Evolutionary conservation across 352 stramenopile genomes (phyloP), one percentile per base, ranked within the genome.

Genomic region (Poterioochromonas sp.): DNA sequence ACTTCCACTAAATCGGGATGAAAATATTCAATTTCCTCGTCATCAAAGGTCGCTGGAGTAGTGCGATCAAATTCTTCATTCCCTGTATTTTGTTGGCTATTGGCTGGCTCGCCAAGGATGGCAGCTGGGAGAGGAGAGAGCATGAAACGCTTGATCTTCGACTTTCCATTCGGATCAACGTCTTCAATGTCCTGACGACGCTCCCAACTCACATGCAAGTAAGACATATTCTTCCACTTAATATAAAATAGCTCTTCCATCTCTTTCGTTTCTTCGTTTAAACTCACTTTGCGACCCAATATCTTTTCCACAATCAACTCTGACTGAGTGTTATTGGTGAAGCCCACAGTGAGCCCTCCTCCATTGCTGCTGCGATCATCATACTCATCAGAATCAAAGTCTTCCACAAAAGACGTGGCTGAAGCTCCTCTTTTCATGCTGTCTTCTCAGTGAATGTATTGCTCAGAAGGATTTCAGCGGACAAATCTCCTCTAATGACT

Each of bases 141-240:
- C 65, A 68, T 37, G 49, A 78, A 78, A 26, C 71, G 40, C 43
- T 65, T 78, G 35, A 78, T 68, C n/a, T 71, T 68, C 15, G 32
- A 20, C 43, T 78, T 78, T 54, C 5, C 71, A 34, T 12, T 3
- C n/a, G n/a, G n/a, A 60, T 78, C 73, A 54, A 68, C 2, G 1
- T 32, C 12, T 41, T 68, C 44, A 32, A 78, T 2, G 1, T 78
- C 18, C 18, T 64, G 3, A 18, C 0, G 12, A 41, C 1, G 34
- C 32, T 63, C 40, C 95, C 96, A 99, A 43, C 87, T 97, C 73
- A 94, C 87, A 84, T 99, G 94, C 44, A 98, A 83, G 82, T 98
- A 98, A n/a, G 89, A 95, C 73, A 95, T 84, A 54, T 96, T 90
- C 70, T 95, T 91, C 96, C 96, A 99, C 86, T 99, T 99, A 76